Evolutionary conservation across 2,329 filamentous ascomycete genomes (phyloP), one percentile per base, ranked within the genome.

Genomic region (Colletotrichum viniferum): DNA sequence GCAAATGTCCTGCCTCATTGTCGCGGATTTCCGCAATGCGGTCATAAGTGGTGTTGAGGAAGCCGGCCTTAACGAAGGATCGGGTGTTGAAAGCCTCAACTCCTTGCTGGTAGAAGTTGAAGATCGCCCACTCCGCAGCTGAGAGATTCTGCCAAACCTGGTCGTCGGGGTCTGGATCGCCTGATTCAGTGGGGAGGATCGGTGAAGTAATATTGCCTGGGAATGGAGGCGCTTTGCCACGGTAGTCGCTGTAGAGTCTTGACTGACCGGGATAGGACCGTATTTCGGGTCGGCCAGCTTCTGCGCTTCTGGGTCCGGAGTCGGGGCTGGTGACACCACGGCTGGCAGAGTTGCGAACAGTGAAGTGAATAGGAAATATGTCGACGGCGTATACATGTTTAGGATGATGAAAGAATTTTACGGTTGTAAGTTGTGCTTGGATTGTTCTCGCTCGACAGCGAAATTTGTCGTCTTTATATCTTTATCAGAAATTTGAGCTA

Each of bases 1-100:
- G 81, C 18, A 87, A 77, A 74, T 87, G 85, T 5, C 86, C 86
- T 21, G 86, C 86, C 78, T 88, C 86, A 58, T 87, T 87, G 76
- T 88, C 83, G 8, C 86, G 82, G 68, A 87, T 87, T 26, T 65
- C 62, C 2, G 24, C 14, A 18, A 65, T 48, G 34, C 62, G 34
- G 6, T 74, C 87, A 82, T 73, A 65, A 0, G 62, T 65, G 16
- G 34, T 65, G 16, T 65, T 65, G 21, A 43, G 62, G 4, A 65
- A 65, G 18, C 34, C 62, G 8, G 62, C 36, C 26, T 12, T 52
- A n/a, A 52, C 43, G 1, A 52, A 52, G 6, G 79, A 75, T 3
- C 80, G 77, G 16, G 71, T 61, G 55, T 84, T 85, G 81, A 87
- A 87, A 3, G 74, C 73, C 69, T 87, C 85, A 1, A 87, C 83